Percentiles rank a stretch among this genome's conserved stretches.
Conservation (phyloP, 2,329 filamentous ascomycete genomes). For the Dactylonectria estremocensis region DNA sequence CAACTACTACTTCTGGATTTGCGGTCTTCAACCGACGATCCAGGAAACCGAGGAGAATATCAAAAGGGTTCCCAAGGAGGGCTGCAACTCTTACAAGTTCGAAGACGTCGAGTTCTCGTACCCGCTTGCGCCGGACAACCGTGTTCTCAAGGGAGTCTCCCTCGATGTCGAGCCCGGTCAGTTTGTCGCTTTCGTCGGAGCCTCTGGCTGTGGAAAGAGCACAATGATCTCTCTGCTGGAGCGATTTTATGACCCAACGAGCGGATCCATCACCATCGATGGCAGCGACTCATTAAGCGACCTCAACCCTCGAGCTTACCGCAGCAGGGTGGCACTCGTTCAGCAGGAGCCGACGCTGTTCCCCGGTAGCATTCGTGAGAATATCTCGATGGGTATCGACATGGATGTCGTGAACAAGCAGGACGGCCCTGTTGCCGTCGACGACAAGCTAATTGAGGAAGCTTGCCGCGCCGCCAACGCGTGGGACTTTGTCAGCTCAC, state of each 20-base stretch:
- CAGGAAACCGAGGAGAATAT: slow-evolving; percentile 16
- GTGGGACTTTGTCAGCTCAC: slow-evolving; percentile 58
- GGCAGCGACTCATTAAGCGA: slow-evolving; percentile 48
- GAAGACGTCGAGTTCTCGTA: slow-evolving; percentile 58
- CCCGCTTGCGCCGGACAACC: slow-evolving; percentile 29
- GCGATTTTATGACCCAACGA: slow-evolving; percentile 59
- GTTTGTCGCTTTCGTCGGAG: slow-evolving; percentile 69
- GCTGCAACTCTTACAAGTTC: slow-evolving; percentile 59
- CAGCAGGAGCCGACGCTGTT: slow-evolving; percentile 59
- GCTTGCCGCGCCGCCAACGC: slow-evolving; percentile 64
- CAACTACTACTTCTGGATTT: slow-evolving; percentile 66
- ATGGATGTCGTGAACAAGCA: slow-evolving; percentile 25
- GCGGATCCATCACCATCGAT: slow-evolving; percentile 47
- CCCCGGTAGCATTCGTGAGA: slow-evolving; percentile 68
- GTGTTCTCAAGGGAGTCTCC: slow-evolving; percentile 29
- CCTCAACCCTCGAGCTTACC: slow-evolving; percentile 14
- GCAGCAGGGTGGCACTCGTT: slow-evolving; percentile 48
- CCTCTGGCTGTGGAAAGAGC: slow-evolving; percentile 72
- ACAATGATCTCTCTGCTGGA: slow-evolving; percentile 69
- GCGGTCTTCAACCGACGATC: slow-evolving; percentile 23
- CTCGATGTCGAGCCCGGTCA: slow-evolving; percentile 51
- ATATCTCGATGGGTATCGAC: slow-evolving; percentile 63
- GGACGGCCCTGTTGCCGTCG: slow-evolving; percentile 11
- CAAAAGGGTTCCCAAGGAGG: slow-evolving; percentile 34
- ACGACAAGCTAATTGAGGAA: slow-evolving; percentile 54